Percentiles rank a stretch among this genome's conserved stretches.
Conservation (phyloP, 2,329 filamentous ascomycete genomes). For the Coniosporium tulheliwenetii region DNA sequence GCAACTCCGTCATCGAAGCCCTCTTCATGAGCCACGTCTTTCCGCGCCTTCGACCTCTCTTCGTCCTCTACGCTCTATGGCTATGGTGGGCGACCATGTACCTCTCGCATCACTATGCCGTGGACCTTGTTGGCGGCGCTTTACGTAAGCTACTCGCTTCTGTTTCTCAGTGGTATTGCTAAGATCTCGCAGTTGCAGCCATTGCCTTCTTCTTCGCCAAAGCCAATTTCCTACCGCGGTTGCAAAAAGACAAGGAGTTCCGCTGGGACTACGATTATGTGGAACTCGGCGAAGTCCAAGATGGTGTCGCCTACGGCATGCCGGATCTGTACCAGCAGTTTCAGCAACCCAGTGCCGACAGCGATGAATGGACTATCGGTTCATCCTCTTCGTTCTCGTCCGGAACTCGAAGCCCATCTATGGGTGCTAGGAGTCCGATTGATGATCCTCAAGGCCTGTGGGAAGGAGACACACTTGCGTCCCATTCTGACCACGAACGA, state of each 20-base stretch:
- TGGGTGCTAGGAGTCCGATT: conserved; percentile 28
- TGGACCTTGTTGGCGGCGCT: conserved; percentile 79
- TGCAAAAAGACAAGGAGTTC: conserved; percentile 71
- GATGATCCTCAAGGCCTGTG: conserved; percentile 42
- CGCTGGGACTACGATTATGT: conserved; percentile 95
- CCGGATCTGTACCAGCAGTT: conserved; percentile 39
- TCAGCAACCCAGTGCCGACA: conserved; percentile 39
- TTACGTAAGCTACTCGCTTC: conserved; percentile 28
- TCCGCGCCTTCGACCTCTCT: conserved; percentile 64
- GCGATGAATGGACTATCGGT: conserved; percentile 81
- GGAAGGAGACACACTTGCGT: conserved; percentile 40
- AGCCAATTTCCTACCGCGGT: conserved; percentile 63
- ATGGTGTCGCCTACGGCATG: conserved; percentile 38
- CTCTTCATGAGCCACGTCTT: conserved; percentile 90
- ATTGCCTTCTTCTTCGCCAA: conserved; percentile 71
- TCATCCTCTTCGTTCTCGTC: conserved; percentile 65
- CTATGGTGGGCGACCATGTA: conserved; percentile 99
- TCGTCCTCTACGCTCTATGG: conserved; percentile 76
- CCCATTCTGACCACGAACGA: conserved; percentile 23
- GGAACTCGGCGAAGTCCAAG: conserved; percentile 55
- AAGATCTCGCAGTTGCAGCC: conserved; percentile 37
- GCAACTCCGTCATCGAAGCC: conserved; percentile 74
- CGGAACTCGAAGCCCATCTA: conserved; percentile 42
- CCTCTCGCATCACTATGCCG: conserved; percentile 89
- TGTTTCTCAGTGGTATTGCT: conserved; percentile 5